These are phyloP conservation scores for Debaryomyces sp. DNA, from an alignment of 1,139 yeast genomes.

Conservation along the genomic window DNA sequence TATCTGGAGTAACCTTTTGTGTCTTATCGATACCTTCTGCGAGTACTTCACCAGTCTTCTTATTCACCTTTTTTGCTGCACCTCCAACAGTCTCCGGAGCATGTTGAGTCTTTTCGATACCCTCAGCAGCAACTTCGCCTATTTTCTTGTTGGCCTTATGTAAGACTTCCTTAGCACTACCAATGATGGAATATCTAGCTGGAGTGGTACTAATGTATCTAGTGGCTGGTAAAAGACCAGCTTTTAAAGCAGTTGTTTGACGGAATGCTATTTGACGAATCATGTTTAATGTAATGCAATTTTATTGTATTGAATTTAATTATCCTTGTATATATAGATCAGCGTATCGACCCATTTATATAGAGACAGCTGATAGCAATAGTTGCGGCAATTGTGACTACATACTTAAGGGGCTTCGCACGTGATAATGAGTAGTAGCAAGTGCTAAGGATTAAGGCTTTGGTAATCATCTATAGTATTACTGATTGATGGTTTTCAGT, in stretches of 20 bases:
- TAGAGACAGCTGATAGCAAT: not conserved
- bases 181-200: constrained; percentile 27
- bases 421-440: not conserved
- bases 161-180: constrained; percentile 38
- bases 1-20: constrained; percentile 11
- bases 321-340: too few species aligned
- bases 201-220: constrained; percentile 5
- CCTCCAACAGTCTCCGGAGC: constrained; percentile 11
- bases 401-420: not conserved
- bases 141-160: constrained; percentile 35
- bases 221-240: constrained; percentile 3
- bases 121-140: constrained; percentile 37
- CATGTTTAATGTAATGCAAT: constrained; percentile 16
- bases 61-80: not conserved
- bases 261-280: constrained; percentile 19
- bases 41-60: constrained; percentile 16
- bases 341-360: constrained; percentile 2
- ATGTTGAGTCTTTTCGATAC: constrained; percentile 34
- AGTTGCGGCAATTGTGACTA: constrained; percentile 7
- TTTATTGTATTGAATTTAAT: not conserved
- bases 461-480: not conserved
- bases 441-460: not conserved
- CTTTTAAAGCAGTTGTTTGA: constrained; percentile 11
- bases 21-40: constrained; percentile 34
- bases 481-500: not conserved